Conservation (phyloP, 2,329 filamentous ascomycete genomes). For the Pyrenochaeta sp. region DNA sequence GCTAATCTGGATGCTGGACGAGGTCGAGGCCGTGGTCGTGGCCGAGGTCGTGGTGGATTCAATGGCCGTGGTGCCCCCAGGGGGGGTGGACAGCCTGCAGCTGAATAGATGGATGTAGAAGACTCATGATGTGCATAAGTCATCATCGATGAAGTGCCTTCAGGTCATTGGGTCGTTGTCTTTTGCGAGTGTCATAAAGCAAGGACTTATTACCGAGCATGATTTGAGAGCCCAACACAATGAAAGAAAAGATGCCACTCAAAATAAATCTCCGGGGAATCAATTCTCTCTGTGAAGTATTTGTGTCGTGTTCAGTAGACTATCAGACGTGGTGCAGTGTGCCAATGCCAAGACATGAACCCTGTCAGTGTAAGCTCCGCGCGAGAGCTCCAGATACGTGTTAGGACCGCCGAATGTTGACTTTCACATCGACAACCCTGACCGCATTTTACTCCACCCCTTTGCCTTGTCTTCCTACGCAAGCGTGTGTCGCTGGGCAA, state of each 20-base stretch:
- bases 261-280: too few relatives aligned
- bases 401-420: constrained; percentile 32
- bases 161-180: background rate
- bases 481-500: background rate
- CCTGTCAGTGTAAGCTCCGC: constrained; percentile 22
- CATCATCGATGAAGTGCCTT: too few relatives aligned
- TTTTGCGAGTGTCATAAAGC: too few relatives aligned
- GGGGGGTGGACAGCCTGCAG: constrained; percentile 32
- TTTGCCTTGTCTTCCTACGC: background rate
- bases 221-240: too few relatives aligned
- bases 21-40: constrained; percentile 38
- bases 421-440: constrained; percentile 13
- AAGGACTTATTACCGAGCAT: too few relatives aligned
- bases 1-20: constrained; percentile 39
- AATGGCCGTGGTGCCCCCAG: constrained; percentile 40
- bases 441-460: constrained; percentile 5
- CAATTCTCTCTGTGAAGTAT: too few relatives aligned
- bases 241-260: too few relatives aligned
- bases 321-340: too few relatives aligned
- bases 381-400: constrained; percentile 44
- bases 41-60: constrained; percentile 39
- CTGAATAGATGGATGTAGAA: constrained; percentile 15
- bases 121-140: too few relatives aligned
- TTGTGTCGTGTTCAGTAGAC: too few relatives aligned
- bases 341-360: constrained; percentile 6